phyloP scores from a whole-genome alignment of 371 early-diverging fungal genomes.

The Furculomyces boomerangus region DNA sequence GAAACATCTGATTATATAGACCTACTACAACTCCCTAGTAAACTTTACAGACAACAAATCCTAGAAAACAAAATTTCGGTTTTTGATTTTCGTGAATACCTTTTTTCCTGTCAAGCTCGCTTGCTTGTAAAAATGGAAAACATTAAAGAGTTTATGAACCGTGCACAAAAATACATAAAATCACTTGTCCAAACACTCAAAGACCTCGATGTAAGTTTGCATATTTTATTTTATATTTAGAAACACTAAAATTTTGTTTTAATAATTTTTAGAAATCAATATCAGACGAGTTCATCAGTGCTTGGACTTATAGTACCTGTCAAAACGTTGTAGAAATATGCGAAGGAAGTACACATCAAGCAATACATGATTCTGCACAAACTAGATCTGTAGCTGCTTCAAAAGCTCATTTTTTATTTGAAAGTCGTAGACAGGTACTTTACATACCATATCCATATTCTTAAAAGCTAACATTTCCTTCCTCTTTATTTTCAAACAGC shows the following conservation, averaged over 20 bases:
- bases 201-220: constrained; percentile 13
- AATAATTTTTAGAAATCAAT: not conserved
- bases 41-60: constrained; percentile 72
- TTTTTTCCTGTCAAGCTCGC: constrained; percentile 74
- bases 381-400: constrained; percentile 9
- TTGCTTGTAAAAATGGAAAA: constrained; percentile 48
- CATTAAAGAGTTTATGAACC: constrained; percentile 12
- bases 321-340: constrained; percentile 12
- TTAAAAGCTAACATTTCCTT: not conserved
- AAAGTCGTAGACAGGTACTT: constrained; percentile 10
- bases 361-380: not conserved
- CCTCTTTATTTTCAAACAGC: not conserved
- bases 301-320: constrained; percentile 2
- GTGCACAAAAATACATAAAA: constrained; percentile 14
- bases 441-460: not conserved
- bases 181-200: constrained; percentile 12
- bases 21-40: constrained; percentile 49
- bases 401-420: constrained; percentile 22
- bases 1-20: constrained; percentile 72
- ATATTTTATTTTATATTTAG: not conserved
- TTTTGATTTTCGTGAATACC: constrained; percentile 85
- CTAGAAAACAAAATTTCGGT: constrained; percentile 76
- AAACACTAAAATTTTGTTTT: not conserved
- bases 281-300: constrained; percentile 1
- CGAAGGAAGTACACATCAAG: constrained; percentile 11